These are phyloP conservation scores for Yamadazyma insecticola DNA, from an alignment of 805 yeast species.

Conservation along the genomic window DNA sequence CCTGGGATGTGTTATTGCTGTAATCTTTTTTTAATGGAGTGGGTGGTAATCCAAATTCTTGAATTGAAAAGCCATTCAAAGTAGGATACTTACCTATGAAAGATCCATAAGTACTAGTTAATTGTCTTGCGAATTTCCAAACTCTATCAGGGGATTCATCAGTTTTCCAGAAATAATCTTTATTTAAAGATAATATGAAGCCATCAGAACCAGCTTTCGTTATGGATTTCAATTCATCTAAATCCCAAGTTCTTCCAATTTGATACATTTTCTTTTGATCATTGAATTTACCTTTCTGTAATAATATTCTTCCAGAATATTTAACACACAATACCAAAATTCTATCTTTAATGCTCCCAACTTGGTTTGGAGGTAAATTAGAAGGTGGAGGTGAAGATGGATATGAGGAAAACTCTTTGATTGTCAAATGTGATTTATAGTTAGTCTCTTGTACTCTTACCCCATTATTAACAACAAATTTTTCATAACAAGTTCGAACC, in stretches of 20 bases:
- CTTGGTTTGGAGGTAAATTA: constrained; percentile 34
- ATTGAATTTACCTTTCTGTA: constrained; percentile 85
- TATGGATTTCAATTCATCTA: constrained; percentile 61
- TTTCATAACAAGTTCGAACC: constrained; percentile 40
- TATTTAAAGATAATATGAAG: constrained; percentile 57
- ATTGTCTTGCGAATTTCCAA: constrained; percentile 29
- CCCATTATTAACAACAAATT: constrained; percentile 20
- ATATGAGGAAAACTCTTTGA: constrained; percentile 68
- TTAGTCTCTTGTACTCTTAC: constrained; percentile 25
- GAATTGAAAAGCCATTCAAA: constrained; percentile 26
- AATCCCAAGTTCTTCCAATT: constrained; percentile 89
- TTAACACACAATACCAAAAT: constrained; percentile 59
- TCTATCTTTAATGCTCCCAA: constrained; percentile 50
- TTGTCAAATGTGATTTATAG: constrained; percentile 72
- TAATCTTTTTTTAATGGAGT: constrained; percentile 14
- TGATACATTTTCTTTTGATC: constrained; percentile 65
- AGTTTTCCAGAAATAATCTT: constrained; percentile 73
- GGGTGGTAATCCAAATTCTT: constrained; percentile 31
- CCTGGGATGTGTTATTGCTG: constrained; percentile 7
- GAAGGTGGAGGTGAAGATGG: constrained; percentile 69
- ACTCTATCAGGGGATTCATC: constrained; percentile 35
- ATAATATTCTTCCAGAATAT: constrained; percentile 59
- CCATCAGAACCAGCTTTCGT: constrained; percentile 55
- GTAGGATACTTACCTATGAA: constrained; percentile 36
- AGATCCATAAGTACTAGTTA: constrained; percentile 27